These are phyloP conservation scores for Aspergillus avenaceus DNA, from an alignment of 495 filamentous ascomycete genomes.

Conservation along the genomic window DNA sequence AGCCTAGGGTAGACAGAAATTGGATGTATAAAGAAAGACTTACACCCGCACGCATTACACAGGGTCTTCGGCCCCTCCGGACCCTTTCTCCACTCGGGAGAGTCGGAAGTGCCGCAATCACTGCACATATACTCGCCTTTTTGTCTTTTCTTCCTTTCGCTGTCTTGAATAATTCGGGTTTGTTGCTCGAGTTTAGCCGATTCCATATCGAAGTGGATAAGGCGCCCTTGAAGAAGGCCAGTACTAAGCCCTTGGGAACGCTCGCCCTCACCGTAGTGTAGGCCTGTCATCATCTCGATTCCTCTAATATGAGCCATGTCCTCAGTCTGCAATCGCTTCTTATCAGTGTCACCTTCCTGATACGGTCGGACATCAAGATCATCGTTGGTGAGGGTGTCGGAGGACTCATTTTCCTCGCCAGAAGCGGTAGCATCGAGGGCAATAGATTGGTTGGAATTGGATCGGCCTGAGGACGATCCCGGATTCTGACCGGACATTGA, in stretches of 20 bases:
- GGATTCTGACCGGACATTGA: background rate
- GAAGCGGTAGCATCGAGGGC: conserved; percentile 6
- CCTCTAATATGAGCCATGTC: conserved; percentile 73
- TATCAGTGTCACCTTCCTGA: conserved; percentile 71
- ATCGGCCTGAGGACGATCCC: background rate
- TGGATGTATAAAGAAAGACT: conserved; percentile 25
- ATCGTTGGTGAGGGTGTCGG: conserved; percentile 59
- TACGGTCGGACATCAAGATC: conserved; percentile 64
- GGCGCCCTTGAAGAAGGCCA: conserved; percentile 68
- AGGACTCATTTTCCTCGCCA: conserved; percentile 30
- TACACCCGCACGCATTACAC: conserved; percentile 92
- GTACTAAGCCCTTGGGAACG: conserved; percentile 84
- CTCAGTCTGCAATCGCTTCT: conserved; percentile 73
- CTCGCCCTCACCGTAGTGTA: conserved; percentile 86
- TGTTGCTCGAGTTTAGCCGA: conserved; percentile 77
- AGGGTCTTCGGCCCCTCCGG: conserved; percentile 92
- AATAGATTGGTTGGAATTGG: background rate
- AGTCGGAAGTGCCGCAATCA: conserved; percentile 91
- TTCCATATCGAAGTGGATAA: conserved; percentile 83
- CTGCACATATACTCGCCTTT: conserved; percentile 97
- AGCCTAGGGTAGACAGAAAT: background rate
- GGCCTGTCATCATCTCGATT: conserved; percentile 90
- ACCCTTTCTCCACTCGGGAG: conserved; percentile 95
- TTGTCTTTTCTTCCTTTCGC: conserved; percentile 84
- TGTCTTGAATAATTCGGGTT: conserved; percentile 38